Evolutionary conservation across 2,329 filamentous ascomycete species (phyloP).

Genomic region (Diaporthe humulicola): DNA sequence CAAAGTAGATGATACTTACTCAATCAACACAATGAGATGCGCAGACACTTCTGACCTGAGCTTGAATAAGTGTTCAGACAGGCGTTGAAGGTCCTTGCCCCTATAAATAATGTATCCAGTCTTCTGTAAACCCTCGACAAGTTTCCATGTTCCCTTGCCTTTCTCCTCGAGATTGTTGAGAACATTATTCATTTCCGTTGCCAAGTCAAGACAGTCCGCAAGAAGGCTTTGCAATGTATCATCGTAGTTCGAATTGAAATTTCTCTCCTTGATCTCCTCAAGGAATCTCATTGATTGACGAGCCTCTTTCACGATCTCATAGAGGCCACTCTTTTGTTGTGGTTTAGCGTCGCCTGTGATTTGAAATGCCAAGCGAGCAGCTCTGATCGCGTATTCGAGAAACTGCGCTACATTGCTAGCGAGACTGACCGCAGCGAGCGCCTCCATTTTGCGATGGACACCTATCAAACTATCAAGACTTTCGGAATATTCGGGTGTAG

Average conservation of each 20-base stretch:
- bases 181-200: background rate
- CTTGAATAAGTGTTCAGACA: background rate
- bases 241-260: background rate
- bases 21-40: conserved; percentile 19
- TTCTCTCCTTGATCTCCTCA: background rate
- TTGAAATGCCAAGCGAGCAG: background rate
- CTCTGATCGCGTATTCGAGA: conserved; percentile 21
- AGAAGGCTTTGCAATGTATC: background rate
- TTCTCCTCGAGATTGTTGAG: background rate
- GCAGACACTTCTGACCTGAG: conserved; percentile 16
- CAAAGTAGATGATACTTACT: background rate
- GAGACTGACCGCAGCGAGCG: conserved; percentile 17
- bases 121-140: conserved; percentile 1
- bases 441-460: conserved; percentile 19
- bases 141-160: conserved; percentile 10
- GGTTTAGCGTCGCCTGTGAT: conserved; percentile 4
- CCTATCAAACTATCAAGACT: too few relatives aligned
- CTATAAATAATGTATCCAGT: background rate
- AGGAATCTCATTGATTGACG: background rate
- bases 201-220: background rate
- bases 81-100: background rate
- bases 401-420: conserved; percentile 26
- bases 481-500: too few relatives aligned
- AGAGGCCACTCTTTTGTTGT: background rate
- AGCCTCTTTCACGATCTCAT: background rate